These are phyloP conservation scores for Lenwebbia sp. DNA, from an alignment of 345 rosid genomes.

Conservation along the genomic window DNA sequence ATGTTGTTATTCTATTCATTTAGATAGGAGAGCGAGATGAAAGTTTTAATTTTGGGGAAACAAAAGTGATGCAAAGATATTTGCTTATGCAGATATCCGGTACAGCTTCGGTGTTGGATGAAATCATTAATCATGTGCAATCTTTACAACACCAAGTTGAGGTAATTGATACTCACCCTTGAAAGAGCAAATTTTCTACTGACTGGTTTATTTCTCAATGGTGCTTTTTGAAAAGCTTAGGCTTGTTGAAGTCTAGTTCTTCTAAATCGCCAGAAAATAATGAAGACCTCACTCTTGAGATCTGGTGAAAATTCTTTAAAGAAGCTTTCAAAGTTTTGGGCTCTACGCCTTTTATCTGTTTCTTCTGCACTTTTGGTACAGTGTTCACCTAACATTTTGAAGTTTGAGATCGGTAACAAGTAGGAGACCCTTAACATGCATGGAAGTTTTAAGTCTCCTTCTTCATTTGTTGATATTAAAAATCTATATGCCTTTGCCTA, in stretches of 20 bases:
- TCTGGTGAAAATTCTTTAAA: neutral
- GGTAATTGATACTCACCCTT: constrained; percentile 27
- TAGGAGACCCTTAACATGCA: neutral
- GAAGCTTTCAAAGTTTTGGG: neutral
- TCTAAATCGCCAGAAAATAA: neutral
- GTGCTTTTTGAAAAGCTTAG: neutral
- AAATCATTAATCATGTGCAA: constrained; percentile 94
- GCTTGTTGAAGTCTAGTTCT: neutral
- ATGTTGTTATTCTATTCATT: neutral
- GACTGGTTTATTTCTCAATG: neutral
- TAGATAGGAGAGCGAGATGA: neutral
- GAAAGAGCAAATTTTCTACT: neutral
- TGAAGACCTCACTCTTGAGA: neutral
- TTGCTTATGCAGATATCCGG: constrained; percentile 73
- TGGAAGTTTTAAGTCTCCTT: neutral
- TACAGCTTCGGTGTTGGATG: constrained; percentile 88
- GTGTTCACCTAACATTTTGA: neutral
- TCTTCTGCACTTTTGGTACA: neutral
- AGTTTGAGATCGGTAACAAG: neutral
- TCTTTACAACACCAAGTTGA: constrained; percentile 91
- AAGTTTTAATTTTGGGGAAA: neutral
- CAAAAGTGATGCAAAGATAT: constrained; percentile 4
- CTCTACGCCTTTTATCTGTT: neutral
- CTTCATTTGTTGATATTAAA: neutral
- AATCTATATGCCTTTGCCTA: neutral